A percentile compares a stretch with the other conserved stretches of the same genome.
Evolutionary conservation across 2,329 filamentous ascomycete genomes (phyloP).

Genomic region (Aspergillus sp.): DNA sequence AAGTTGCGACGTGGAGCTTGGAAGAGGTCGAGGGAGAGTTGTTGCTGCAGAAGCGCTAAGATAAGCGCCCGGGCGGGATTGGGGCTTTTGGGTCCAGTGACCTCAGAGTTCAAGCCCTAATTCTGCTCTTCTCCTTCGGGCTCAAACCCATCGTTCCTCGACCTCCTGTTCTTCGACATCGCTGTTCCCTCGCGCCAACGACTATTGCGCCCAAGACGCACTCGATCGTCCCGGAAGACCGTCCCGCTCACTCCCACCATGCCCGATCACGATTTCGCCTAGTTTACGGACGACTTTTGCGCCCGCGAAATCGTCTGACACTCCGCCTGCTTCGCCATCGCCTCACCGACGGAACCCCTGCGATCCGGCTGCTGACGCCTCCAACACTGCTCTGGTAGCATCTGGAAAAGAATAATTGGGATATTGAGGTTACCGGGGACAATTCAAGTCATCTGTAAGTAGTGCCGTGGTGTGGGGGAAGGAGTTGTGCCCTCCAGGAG

Average conservation of each 20-base stretch:
- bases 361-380: constrained; percentile 9
- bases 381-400: constrained; percentile 1
- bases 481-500: constrained; percentile 17
- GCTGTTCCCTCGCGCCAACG: constrained; percentile 10
- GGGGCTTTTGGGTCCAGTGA: constrained; percentile 38
- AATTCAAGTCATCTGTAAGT: constrained; percentile 1
- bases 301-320: constrained; percentile 23
- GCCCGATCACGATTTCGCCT: constrained; percentile 16
- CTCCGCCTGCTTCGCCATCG: constrained; percentile 25
- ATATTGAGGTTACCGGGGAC: constrained; percentile 6
- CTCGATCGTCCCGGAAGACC: constrained; percentile 18
- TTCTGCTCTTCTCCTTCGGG: constrained; percentile 30
- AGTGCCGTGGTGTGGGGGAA: constrained; percentile 6
- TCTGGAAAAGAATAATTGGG: background rate
- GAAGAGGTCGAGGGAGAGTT: background rate
- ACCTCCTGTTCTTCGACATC: background rate
- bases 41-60: constrained; percentile 25
- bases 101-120: constrained; percentile 45
- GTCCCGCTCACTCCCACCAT: constrained; percentile 17
- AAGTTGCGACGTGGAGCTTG: constrained; percentile 15
- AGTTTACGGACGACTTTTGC: constrained; percentile 22
- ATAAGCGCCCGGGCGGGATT: constrained; percentile 28
- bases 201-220: constrained; percentile 7
- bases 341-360: constrained; percentile 25
- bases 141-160: constrained; percentile 21